phyloP scores from a whole-genome alignment of 2,329 filamentous ascomycete genomes.

The Stemphylium vesicarium region DNA sequence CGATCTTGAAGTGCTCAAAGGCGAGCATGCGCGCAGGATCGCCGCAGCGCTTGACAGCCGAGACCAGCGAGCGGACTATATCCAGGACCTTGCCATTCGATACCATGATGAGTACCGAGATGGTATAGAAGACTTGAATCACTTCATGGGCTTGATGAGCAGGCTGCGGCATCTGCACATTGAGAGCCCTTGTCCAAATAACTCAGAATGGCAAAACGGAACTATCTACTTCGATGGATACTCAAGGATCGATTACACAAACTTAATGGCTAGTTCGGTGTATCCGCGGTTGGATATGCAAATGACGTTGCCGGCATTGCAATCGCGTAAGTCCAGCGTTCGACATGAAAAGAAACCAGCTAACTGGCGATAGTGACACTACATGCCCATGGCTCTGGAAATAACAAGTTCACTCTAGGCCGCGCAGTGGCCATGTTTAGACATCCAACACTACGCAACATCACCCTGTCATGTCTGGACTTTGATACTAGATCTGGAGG shows the following conservation, averaged over 20 bases:
- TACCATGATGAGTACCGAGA: slow-evolving; percentile 31
- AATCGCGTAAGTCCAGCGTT: slow-evolving; percentile 34
- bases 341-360: neutral
- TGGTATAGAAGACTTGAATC: slow-evolving; percentile 41
- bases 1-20: slow-evolving; percentile 34
- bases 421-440: slow-evolving; percentile 38
- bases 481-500: slow-evolving; percentile 28
- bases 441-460: slow-evolving; percentile 40
- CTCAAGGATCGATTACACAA: slow-evolving; percentile 41
- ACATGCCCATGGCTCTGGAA: slow-evolving; percentile 39
- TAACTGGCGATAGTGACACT: slow-evolving; percentile 36
- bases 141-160: slow-evolving; percentile 33
- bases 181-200: slow-evolving; percentile 47
- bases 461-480: slow-evolving; percentile 45
- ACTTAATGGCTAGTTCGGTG: slow-evolving; percentile 35
- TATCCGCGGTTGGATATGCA: slow-evolving; percentile 24
- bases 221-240: slow-evolving; percentile 32
- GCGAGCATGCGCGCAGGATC: slow-evolving; percentile 33
- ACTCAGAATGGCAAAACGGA: slow-evolving; percentile 35
- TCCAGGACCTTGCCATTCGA: slow-evolving; percentile 40
- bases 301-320: slow-evolving; percentile 34
- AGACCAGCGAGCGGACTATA: slow-evolving; percentile 29
- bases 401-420: slow-evolving; percentile 36
- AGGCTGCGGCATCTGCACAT: slow-evolving; percentile 40
- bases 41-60: slow-evolving; percentile 30